Evolutionary conservation across 306 rosid genomes (phyloP), one percentile per base, ranked within the genome.

Genomic region (Vigna angularis): DNA sequence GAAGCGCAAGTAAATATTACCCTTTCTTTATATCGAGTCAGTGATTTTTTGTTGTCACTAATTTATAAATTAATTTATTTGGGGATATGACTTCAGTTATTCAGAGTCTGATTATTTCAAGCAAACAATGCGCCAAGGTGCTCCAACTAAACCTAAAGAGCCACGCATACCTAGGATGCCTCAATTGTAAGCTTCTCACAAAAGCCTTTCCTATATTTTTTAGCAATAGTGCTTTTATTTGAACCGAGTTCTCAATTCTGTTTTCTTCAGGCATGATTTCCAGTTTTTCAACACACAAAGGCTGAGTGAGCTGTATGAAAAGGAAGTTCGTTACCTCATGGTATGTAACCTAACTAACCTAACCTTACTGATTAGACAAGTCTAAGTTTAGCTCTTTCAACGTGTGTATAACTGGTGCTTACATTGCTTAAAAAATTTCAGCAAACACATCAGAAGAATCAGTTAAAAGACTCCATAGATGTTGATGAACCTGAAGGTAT

Each of bases 101-200:
- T 95, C 99, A 3, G 99, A 95, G 73, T 88, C 97, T 32, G 99
- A 95, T 74, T 95, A 95, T 79, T 95, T 95, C 78, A 95, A 95
- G 85, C 99, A 95, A 89, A 93, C 99, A 81, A 53, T 95, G 98
- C 97, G 99, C 30, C 99, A 95, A 86, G 96, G 98, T 72, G 99
- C 81, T 82, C 93, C 99, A 10, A 72, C 96, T 58, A 95, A 93
- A 83, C 97, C 99, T 1, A 95, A 83, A 73, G 99, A 93, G 83
- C 98, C 99, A 18, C 94, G 99, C 17, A 95, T 95, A 84, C 99
- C 99, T 26, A 96, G 98, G 77, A 95, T 95, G 99, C 99, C 99
- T 73, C 98, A 91, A 82, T 78, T 95, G 99, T 95, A 89, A 92
- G 93, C 24, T n/a, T 51, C 80, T 82, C 49, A 47, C 57, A 22